Conservation (phyloP, 2,329 filamentous ascomycete genomes). For the Botrytis fragariae region DNA sequence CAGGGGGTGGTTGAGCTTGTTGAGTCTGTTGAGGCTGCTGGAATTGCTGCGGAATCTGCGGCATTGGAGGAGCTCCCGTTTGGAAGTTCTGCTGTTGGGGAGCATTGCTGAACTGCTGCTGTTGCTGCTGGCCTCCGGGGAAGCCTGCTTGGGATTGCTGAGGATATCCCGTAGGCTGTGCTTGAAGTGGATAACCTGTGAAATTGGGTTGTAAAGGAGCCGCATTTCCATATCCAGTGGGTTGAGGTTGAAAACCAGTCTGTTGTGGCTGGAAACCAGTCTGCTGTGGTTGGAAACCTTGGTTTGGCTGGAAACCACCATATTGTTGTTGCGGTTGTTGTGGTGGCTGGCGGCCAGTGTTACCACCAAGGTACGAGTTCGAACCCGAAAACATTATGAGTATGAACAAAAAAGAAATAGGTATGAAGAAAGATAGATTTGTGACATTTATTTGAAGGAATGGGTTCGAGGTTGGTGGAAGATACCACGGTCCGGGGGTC, state of each 20-base stretch:
- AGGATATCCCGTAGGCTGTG: slow-evolving; percentile 50
- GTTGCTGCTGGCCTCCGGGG: slow-evolving; percentile 47
- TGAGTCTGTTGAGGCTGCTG: slow-evolving; percentile 37
- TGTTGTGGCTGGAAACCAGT: slow-evolving; percentile 28
- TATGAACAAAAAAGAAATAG: slow-evolving; percentile 24
- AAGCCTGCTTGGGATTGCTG: slow-evolving; percentile 58
- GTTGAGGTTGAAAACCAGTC: slow-evolving; percentile 28
- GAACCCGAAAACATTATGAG: slow-evolving; percentile 81
- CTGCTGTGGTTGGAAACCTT: slow-evolving; percentile 30
- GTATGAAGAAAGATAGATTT: slow-evolving; percentile 21
- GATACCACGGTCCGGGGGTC: slow-evolving; percentile 15
- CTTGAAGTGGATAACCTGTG: slow-evolving; percentile 37
- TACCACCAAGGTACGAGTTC: slow-evolving; percentile 79
- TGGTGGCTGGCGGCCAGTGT: slow-evolving; percentile 59
- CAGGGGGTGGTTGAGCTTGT: slow-evolving; percentile 54
- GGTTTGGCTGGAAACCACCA: slow-evolving; percentile 18
- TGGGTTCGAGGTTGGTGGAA: slow-evolving; percentile 18
- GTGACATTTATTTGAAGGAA: slow-evolving; percentile 18
- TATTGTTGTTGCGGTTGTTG: slow-evolving; percentile 40
- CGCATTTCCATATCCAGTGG: slow-evolving; percentile 35
- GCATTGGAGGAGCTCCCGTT: slow-evolving; percentile 37
- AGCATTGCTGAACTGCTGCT: slow-evolving; percentile 41
- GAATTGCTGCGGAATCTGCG: slow-evolving; percentile 38
- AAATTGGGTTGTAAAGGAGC: slow-evolving; percentile 38
- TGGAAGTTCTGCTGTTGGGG: slow-evolving; percentile 45